Base-by-base conservation (phyloP, 768 basidiomycete genomes). In the Omphalotus guepiniiformis region DNA sequence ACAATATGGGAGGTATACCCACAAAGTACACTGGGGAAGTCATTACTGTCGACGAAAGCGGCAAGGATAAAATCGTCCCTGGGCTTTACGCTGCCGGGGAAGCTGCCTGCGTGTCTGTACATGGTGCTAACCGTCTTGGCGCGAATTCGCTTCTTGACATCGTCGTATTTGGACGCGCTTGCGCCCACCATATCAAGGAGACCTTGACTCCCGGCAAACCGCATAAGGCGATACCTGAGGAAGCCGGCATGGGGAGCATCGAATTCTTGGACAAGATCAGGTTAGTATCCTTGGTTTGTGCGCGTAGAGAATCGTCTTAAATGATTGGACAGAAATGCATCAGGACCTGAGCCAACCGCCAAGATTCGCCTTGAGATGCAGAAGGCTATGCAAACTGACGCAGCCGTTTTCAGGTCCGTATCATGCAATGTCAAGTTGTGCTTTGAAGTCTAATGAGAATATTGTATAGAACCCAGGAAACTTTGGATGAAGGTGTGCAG, bases 1-100 rank as follows among this genome's bases (percentile, higher is more conserved):
- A 97, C 72, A 97, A 98, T 68, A 93, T 97, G 95, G 96, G 96
- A 71, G 96, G 96, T 75, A 97, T 99, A 67, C 96, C 96, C 47
- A 98, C 96, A 46, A 90, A 80, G 63, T 99, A 93, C 73, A 99
- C 96, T 47, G 96, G 96, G 56, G 96, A 99, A 67, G 96, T 91
- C 56, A 64, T 99, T 58, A 97, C 93, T 22, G 63, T 81, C 50
- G 92, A 94, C 65, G 74, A 84, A 69, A 73, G 88, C 46, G 96
- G 95, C 58, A 87, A 96, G 26, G 96, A 99, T 68, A 78, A 88
- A 66, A 70, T 94, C 49, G 96, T 99, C 25, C 93, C 94, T 45
- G 96, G 96, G 55, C 75, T 99, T 3, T 99, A 98, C 68, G 96
- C 96, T 50, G 96, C 96, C 51, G 96, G 96, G 57, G 96, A 99